These are phyloP conservation scores for Cyberlindnera mrakii DNA, from an alignment of 805 yeast species.

Conservation along the genomic window DNA sequence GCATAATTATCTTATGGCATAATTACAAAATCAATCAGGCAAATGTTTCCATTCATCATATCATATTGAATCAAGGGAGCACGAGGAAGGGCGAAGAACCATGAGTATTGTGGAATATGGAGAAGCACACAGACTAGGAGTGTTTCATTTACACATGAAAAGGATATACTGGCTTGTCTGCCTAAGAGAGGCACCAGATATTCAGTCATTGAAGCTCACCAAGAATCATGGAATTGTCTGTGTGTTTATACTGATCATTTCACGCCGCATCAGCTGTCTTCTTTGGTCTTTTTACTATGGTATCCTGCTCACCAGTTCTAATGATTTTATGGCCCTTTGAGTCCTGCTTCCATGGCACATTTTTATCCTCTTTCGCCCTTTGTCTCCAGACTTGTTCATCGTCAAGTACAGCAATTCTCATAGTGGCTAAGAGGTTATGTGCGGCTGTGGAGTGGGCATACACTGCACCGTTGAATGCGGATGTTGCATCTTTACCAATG, in stretches of 20 bases:
- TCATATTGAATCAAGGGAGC: too few species aligned
- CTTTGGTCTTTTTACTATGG: constrained; percentile 36
- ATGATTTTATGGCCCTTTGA: constrained; percentile 49
- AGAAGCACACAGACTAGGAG: too few species aligned
- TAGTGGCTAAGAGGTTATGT: constrained; percentile 80
- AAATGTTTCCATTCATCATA: too few species aligned
- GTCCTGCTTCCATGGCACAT: constrained; percentile 48
- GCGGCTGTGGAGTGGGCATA: constrained; percentile 93
- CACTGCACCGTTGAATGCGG: constrained; percentile 93
- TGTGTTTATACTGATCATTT: background rate
- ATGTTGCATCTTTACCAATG: constrained; percentile 89
- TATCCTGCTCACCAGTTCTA: constrained; percentile 57
- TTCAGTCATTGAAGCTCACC: too few species aligned
- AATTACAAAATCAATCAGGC: too few species aligned
- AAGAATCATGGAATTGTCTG: too few species aligned
- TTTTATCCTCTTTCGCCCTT: constrained; percentile 62
- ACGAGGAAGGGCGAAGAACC: too few species aligned
- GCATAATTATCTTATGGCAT: too few species aligned
- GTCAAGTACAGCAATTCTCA: constrained; percentile 85
- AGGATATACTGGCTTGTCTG: too few species aligned
- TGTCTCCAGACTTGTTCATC: constrained; percentile 81
- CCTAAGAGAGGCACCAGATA: too few species aligned
- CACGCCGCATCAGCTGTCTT: constrained; percentile 59
- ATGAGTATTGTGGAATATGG: too few species aligned
- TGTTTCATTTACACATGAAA: too few species aligned